Base-by-base conservation (phyloP, 768 basidiomycete species). In the Krasilnikovozyma curviuscula region DNA sequence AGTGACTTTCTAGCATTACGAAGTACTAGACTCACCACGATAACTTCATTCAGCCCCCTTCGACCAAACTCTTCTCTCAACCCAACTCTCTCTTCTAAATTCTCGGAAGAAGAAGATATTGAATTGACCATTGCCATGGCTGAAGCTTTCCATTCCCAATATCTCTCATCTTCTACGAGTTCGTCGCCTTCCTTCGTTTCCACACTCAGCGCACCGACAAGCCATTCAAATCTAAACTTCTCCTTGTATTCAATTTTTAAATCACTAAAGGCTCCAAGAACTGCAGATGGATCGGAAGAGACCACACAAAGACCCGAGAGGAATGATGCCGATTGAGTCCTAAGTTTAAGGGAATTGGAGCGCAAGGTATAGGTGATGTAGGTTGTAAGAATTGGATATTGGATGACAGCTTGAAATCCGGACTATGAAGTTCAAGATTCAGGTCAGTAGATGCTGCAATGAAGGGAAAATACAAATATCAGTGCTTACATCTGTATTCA, bases 61-160 rank as follows among this genome's bases (percentile, higher is more conserved):
- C 84, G 69, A 7, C 73, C 69, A 47, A 93, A 73, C 64, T 95
- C 88, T 47, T 89, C 85, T 31, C 86, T 70, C 16, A 91, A 67
- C 49, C 78, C 53, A 24, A 85, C 71, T 5, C 88, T 71, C 38
- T 83, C 80, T 56, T 89, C 86, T 21, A 91, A 62, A 3, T 71
- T 70, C 41, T 83, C 41, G 5, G 45, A 34, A 28, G 27, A 38
- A n/a, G 31, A 38, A n/a, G 34, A 27, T 7, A 46, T 46, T 3
- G 45, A 34, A 23, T 46, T 46, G 25, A 46, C 35, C 23, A 46
- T 29, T 13, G 35, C 49, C 29, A 39, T 43, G 37, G 37, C 49
- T 19, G 28, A 40, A 34, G 35, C 34, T 24, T n/a, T 10, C 43
- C 45, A 33, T 7, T 24, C 33, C 33, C 35, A 38, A 19, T 21